Conservation (phyloP, 169 alveolate genomes). For the Plasmodium reichenowi region DNA sequence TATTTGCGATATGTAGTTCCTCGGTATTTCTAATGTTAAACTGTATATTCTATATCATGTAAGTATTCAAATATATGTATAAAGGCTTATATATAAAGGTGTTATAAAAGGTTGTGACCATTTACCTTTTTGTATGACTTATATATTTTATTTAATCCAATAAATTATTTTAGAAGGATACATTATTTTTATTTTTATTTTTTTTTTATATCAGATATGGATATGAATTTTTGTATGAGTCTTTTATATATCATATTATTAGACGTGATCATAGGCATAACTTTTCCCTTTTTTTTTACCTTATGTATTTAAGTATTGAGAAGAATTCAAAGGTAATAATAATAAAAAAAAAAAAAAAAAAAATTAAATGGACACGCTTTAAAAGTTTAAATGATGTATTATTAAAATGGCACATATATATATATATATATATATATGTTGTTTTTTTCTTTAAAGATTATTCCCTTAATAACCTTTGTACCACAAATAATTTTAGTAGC, state of each 20-base stretch:
- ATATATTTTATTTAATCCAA: neutral
- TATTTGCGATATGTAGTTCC: conserved; percentile 87
- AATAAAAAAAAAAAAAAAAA: no score
- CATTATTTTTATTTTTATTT: neutral
- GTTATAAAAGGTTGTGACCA: neutral
- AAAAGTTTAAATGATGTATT: no score
- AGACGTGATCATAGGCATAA: conserved; percentile 98
- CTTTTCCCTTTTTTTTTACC: conserved; percentile 96
- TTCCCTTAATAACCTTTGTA: conserved; percentile 83
- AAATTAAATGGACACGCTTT: no score
- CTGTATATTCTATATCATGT: conserved; percentile 83
- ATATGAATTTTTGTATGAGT: conserved; percentile 93
- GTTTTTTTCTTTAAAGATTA: conserved; percentile 53
- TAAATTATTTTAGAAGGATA: neutral
- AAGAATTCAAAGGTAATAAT: conserved; percentile 81
- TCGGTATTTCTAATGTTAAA: conserved; percentile 82
- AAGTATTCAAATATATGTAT: neutral
- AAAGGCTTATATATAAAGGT: no score
- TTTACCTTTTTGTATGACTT: neutral
- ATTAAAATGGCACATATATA: no score
- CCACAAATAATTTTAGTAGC: conserved; percentile 85
- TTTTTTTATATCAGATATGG: conserved; percentile 88
- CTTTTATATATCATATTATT: conserved; percentile 95
- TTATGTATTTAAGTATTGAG: conserved; percentile 89
- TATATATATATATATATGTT: neutral